A percentile compares a stretch with the other conserved stretches of the same genome.
Conservation (phyloP, 441 rosid species). For the Rhodomyrtus psidioides region DNA sequence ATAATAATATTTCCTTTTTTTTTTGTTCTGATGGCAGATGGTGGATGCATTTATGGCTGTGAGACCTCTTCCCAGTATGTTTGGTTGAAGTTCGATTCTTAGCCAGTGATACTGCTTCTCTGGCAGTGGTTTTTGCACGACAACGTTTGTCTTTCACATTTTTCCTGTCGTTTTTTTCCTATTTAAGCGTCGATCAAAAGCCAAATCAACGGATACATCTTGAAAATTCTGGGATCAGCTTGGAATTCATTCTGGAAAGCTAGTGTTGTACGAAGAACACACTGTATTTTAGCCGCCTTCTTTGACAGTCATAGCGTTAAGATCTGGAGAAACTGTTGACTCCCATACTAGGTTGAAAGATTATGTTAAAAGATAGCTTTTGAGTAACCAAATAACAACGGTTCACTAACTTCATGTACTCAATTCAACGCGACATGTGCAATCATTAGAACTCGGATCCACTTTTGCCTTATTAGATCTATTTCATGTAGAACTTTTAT, state of each 20-base stretch:
- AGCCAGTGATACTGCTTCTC: background rate
- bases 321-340: background rate
- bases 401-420: background rate
- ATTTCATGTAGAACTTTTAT: background rate
- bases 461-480: background rate
- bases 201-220: background rate
- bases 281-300: background rate
- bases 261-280: background rate
- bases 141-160: background rate
- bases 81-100: conserved; percentile 21
- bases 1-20: background rate
- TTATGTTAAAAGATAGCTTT: background rate
- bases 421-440: background rate
- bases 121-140: background rate
- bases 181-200: background rate
- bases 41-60: conserved; percentile 86
- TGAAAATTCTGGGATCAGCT: background rate
- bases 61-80: conserved; percentile 86
- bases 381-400: background rate
- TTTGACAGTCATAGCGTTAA: background rate
- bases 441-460: background rate
- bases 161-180: background rate
- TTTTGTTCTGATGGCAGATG: conserved; percentile 38
- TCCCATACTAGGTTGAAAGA: background rate
- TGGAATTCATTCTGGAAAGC: background rate